These are phyloP conservation scores for Acmispon strigosus DNA, from an alignment of 306 rosid species.

Conservation along the genomic window DNA sequence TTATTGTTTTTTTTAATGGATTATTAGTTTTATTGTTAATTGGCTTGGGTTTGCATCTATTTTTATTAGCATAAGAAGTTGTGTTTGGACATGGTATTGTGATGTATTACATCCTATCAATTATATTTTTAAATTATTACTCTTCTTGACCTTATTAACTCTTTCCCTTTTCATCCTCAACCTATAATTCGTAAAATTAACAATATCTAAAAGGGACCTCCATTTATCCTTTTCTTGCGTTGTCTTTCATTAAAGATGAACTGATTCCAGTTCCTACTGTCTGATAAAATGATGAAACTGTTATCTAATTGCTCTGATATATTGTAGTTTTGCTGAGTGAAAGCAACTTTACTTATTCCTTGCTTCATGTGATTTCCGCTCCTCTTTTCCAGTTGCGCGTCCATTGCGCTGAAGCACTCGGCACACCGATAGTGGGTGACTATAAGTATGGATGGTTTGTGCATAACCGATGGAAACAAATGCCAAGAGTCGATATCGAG, in stretches of 20 bases:
- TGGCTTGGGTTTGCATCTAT: background rate
- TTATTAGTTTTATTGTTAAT: background rate
- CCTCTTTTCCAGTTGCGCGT: constrained; percentile 63
- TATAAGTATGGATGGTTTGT: constrained; percentile 93
- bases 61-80: background rate
- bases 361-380: background rate
- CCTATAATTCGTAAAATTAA: background rate
- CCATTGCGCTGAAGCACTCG: constrained; percentile 98
- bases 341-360: background rate
- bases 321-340: background rate
- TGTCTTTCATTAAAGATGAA: background rate
- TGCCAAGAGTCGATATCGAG: constrained; percentile 64
- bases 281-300: background rate
- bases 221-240: background rate
- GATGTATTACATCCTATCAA: background rate
- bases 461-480: constrained; percentile 82
- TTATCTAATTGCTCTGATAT: background rate
- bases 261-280: background rate
- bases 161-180: background rate
- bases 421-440: constrained; percentile 95
- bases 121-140: background rate
- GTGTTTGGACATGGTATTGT: background rate
- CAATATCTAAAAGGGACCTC: background rate
- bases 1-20: too few relatives aligned
- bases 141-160: background rate